Conservation (phyloP, 495 filamentous ascomycete species). For the Trichoderma asperelloides region DNA sequence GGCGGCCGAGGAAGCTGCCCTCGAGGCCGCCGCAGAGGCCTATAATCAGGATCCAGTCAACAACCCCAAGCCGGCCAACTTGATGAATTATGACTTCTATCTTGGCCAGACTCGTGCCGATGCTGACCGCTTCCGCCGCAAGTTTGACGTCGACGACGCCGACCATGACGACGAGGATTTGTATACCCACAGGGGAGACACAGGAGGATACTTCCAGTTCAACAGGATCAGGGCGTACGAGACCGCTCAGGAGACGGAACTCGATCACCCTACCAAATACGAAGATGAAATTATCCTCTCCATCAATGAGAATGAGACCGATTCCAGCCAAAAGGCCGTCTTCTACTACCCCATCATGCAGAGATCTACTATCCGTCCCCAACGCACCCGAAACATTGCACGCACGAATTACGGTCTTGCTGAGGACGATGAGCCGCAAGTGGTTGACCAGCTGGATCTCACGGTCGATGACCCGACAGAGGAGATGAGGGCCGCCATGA, state of each 20-base stretch:
- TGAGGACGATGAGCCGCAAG: slow-evolving; percentile 30
- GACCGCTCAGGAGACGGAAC: slow-evolving; percentile 57
- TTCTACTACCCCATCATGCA: slow-evolving; percentile 88
- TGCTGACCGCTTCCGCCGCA: slow-evolving; percentile 56
- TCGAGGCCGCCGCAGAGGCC: slow-evolving; percentile 44
- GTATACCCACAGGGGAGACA: slow-evolving; percentile 48
- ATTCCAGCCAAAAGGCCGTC: slow-evolving; percentile 49
- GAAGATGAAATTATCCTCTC: slow-evolving; percentile 46
- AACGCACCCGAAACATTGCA: slow-evolving; percentile 48
- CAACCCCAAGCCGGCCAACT: slow-evolving; percentile 51
- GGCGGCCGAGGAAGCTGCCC: slow-evolving; percentile 40
- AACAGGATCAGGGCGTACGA: slow-evolving; percentile 77
- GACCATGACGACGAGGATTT: slow-evolving; percentile 56
- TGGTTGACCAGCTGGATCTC: slow-evolving; percentile 37
- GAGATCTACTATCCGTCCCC: slow-evolving; percentile 45
- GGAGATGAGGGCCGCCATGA: slow-evolving; percentile 29
- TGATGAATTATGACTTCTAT: slow-evolving; percentile 76
- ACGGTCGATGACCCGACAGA: slow-evolving; percentile 33
- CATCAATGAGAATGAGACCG: slow-evolving; percentile 28
- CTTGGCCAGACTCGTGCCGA: slow-evolving; percentile 49
- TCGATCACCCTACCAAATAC: slow-evolving; percentile 55
- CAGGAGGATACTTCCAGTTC: slow-evolving; percentile 56
- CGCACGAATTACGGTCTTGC: slow-evolving; percentile 29
- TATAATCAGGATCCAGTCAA: slow-evolving; percentile 53
- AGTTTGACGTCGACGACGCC: slow-evolving; percentile 61